Evolutionary conservation across 2,329 filamentous ascomycete genomes (phyloP), one percentile per base, ranked within the genome.

Genomic region (Aspergillus ruber): DNA sequence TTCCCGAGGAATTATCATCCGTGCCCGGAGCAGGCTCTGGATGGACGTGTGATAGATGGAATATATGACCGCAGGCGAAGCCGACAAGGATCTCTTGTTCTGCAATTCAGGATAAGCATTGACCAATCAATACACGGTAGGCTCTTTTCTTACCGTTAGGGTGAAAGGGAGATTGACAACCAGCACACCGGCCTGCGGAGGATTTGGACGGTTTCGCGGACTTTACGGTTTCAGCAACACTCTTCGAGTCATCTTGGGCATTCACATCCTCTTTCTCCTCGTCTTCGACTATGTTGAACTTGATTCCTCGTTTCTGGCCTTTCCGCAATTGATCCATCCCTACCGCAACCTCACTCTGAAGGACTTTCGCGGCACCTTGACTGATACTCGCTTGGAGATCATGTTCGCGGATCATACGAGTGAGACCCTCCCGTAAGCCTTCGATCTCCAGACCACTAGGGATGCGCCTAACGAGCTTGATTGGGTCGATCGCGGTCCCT

Each of bases 371-470:
- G 3, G 94, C 93, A 1, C 93, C 93, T 39, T 86, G 84, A 54
- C 86, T 91, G 63, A 98, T 96, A 58, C 86, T 93, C 63, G 88
- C 83, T 70, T 97, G 93, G 40, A 98, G 87, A 63, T 97, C 93
- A 63, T 96, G 90, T 68, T 98, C 93, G 58, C 91, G 85, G 64
- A 98, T 86, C 74, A 98, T 90, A 48, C 90, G 86, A 40, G 86
- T 85, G 3, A 98, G 78, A 0, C 91, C 93, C 53, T 95, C 88
- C 49, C 90, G 79, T 6, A 98, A 75, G 0, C 93, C 93, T 57
- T 93, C 85, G 10, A 98, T 94, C 63, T 96, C 89, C 0, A 98
- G 76, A 0, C 93, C 90, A 61, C 94, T 89, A 0, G 93, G 93
- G 23, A 98, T 98, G 4, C 90, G 82, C 12, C 87, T 80, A 5